Evolutionary conservation across 345 rosid species (phyloP), one percentile per base, ranked within the genome.

Genomic region (Euphorbia tirucalli): DNA sequence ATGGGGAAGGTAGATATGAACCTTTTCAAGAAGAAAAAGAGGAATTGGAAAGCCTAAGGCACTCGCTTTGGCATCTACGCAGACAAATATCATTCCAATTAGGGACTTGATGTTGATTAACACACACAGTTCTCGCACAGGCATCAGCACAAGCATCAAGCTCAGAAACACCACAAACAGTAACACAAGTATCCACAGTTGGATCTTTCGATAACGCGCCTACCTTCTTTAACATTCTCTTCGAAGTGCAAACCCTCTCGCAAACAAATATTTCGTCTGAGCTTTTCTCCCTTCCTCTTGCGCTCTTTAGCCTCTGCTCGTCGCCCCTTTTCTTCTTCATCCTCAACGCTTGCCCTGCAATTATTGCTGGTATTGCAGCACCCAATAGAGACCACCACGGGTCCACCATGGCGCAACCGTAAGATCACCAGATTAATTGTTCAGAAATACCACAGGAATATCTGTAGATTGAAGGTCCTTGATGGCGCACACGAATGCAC

Each of bases 91-190:
- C 93, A 55, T 92, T 92, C 97, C 97, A 92, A 71, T 92, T 92
- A 50, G 97, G 90, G 50, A 90, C 93, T 66, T 92, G 96, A 66
- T 92, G 93, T 66, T 92, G 97, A 74, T 90, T 92, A 15, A 92
- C 90, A 15, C 97, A 90, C 0, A 92, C 92, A 3, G 96, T 92
- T 49, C 96, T 83, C 14, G 92, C 92, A 46, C 97, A 89, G 3
- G 97, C 97, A 82, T 92, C 97, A 25, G 95, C 83, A 73, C 97
- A 92, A 35, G 95, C 97, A 75, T 92, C 97, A 0, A 92, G 86
- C 81, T 89, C 91, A 28, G 97, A 92, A 32, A 92, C 97, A 2
- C 97, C 96, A 50, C 97, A 92, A 56, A 92, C 96, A 1, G 97
- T 92, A 16, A 89, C 96, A 72, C 97, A 89, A 68, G 96, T 89